Percentiles rank a stretch among this genome's conserved stretches.
Evolutionary conservation across 805 yeast genomes (phyloP).

Genomic region (Wickerhamomyces ciferrii): DNA sequence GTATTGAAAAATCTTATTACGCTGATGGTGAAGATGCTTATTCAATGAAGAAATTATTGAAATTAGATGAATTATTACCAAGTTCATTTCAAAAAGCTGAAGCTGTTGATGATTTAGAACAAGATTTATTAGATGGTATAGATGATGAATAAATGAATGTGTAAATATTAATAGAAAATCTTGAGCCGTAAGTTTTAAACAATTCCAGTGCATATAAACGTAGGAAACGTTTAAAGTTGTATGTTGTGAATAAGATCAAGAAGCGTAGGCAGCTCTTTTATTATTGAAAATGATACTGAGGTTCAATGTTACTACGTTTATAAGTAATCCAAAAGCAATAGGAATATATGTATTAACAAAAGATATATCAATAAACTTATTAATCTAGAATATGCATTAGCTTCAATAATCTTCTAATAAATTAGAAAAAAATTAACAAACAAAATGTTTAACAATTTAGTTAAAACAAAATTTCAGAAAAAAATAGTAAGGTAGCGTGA

Average conservation of each 20-base stretch:
- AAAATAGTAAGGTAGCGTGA: constrained; percentile 89
- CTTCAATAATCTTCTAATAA: background rate
- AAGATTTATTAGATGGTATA: constrained; percentile 37
- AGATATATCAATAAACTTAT: background rate
- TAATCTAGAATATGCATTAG: constrained; percentile 5
- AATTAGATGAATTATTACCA: constrained; percentile 57
- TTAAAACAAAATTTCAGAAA: constrained; percentile 42
- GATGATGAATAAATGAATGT: constrained; percentile 6
- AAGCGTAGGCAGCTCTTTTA: too few species aligned
- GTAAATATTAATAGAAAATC: background rate
- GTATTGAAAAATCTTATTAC: constrained; percentile 83
- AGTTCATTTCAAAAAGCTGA: constrained; percentile 43
- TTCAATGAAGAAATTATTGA: constrained; percentile 76
- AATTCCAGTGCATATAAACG: too few species aligned
- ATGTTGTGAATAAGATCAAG: too few species aligned
- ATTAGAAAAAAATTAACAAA: background rate
- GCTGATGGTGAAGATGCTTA: constrained; percentile 98
- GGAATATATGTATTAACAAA: background rate
- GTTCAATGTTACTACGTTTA: too few species aligned
- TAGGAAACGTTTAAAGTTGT: too few species aligned
- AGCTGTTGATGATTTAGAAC: constrained; percentile 50
- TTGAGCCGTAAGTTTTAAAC: too few species aligned
- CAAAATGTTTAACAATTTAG: background rate
- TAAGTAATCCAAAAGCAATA: background rate
- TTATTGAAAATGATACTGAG: too few species aligned